Conservation (phyloP, 805 yeast genomes). For the Starmerella gropengiesseri region DNA sequence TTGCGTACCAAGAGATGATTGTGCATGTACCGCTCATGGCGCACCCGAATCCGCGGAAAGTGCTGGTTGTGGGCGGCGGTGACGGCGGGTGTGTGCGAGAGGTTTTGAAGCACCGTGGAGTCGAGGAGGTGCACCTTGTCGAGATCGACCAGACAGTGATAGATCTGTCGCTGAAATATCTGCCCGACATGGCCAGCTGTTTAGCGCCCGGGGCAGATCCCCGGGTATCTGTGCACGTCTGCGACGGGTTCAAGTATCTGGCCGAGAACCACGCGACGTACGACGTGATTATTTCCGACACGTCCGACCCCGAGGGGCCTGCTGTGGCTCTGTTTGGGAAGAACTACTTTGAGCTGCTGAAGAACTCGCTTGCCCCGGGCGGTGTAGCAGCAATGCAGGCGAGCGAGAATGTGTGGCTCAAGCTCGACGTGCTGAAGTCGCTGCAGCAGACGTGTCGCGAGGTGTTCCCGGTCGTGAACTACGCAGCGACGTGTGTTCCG, state of each 20-base stretch:
- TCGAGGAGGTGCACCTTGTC: conserved; percentile 60
- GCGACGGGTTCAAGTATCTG: conserved; percentile 76
- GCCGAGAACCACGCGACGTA: conserved; percentile 40
- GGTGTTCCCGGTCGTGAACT: conserved; percentile 85
- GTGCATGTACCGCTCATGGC: conserved; percentile 71
- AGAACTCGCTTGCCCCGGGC: conserved; percentile 48
- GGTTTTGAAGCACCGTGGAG: conserved; percentile 58
- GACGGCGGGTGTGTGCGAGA: conserved; percentile 93
- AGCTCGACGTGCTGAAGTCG: conserved; percentile 69
- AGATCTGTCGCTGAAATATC: conserved; percentile 53
- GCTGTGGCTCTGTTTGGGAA: conserved; percentile 80
- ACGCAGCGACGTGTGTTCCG: conserved; percentile 86
- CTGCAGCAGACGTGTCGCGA: conserved; percentile 70
- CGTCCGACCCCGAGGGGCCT: conserved; percentile 93
- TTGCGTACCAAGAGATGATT: conserved; percentile 88
- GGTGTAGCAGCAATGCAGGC: conserved; percentile 77
- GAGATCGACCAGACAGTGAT: conserved; percentile 84
- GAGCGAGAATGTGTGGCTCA: conserved; percentile 80
- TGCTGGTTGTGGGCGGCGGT: conserved; percentile 88
- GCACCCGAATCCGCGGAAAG: conserved; percentile 63
- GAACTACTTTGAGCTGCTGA: conserved; percentile 58
- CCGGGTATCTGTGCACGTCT: conserved; percentile 53
- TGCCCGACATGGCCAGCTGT: conserved; percentile 58
- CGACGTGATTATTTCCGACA: conserved; percentile 83
- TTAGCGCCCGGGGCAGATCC: conserved; percentile 45